These are phyloP conservation scores for Populus pruinosa DNA, from an alignment of 345 rosid genomes.

Conservation along the genomic window DNA sequence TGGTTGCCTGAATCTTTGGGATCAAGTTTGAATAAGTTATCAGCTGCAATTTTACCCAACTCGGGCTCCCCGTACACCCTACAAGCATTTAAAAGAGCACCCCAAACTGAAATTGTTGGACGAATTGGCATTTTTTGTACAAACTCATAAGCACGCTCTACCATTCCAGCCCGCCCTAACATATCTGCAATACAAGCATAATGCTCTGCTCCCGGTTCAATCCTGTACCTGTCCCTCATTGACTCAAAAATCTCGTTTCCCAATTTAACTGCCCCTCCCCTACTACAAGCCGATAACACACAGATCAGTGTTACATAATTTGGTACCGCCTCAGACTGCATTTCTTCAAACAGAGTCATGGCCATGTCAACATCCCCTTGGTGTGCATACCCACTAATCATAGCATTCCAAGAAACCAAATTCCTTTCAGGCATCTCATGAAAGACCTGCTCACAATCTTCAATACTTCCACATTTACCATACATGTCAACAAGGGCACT, in stretches of 20 bases:
- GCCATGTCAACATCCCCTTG: constrained; percentile 67
- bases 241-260: constrained; percentile 69
- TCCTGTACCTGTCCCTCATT: constrained; percentile 49
- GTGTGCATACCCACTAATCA: constrained; percentile 75
- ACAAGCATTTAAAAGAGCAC: constrained; percentile 84
- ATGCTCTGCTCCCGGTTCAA: constrained; percentile 75
- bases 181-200: constrained; percentile 79
- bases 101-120: constrained; percentile 79
- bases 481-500: constrained; percentile 87
- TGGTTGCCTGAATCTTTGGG: constrained; percentile 80
- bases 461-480: constrained; percentile 83
- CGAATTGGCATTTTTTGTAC: constrained; percentile 56
- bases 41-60: constrained; percentile 64
- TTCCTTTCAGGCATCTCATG: constrained; percentile 58
- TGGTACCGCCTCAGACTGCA: constrained; percentile 48
- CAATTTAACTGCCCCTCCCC: constrained; percentile 58
- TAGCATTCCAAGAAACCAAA: constrained; percentile 69
- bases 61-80: constrained; percentile 60
- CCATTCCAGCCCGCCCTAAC: constrained; percentile 81
- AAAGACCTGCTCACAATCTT: constrained; percentile 55
- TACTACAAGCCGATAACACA: constrained; percentile 79
- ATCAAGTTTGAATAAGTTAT: constrained; percentile 65
- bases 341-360: constrained; percentile 49
- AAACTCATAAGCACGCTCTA: constrained; percentile 57
- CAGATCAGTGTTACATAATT: constrained; percentile 72